Percentiles rank a stretch among this genome's conserved stretches.
These are phyloP conservation scores for Glebionis coronaria DNA, from an alignment of 129 eudicot species.

Conservation along the genomic window DNA sequence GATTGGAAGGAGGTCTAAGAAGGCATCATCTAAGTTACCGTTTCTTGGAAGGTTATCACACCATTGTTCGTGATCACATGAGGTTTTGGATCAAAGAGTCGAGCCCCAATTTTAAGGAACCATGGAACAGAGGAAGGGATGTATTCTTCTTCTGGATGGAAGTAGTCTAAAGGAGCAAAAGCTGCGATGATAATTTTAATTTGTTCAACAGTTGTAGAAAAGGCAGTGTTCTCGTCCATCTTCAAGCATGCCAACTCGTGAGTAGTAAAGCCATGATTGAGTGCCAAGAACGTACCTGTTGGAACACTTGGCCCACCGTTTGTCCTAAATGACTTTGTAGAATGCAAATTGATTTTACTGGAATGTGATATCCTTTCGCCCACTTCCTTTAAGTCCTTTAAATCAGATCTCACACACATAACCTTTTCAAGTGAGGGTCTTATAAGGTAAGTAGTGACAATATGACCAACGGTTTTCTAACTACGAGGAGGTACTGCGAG, in stretches of 20 bases:
- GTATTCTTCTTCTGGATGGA: slow-evolving; percentile 36
- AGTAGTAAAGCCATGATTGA: not conserved
- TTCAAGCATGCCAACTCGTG: slow-evolving; percentile 23
- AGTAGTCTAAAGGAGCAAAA: slow-evolving; percentile 36
- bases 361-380: slow-evolving; percentile 40
- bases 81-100: slow-evolving; percentile 15
- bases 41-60: slow-evolving; percentile 34
- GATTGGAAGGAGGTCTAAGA: slow-evolving; percentile 34
- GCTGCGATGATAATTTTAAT: slow-evolving; percentile 15
- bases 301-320: slow-evolving; percentile 22
- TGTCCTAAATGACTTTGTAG: slow-evolving; percentile 9
- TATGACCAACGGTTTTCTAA: slow-evolving; percentile 40
- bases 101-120: slow-evolving; percentile 37
- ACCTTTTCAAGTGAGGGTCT: slow-evolving; percentile 38
- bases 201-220: slow-evolving; percentile 17
- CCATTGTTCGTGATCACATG: slow-evolving; percentile 16
- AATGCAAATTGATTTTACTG: slow-evolving; percentile 9
- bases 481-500: slow-evolving; percentile 41
- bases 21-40: slow-evolving; percentile 26
- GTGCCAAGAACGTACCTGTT: slow-evolving; percentile 36
- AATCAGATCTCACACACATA: slow-evolving; percentile 36
- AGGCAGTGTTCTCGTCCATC: slow-evolving; percentile 7
- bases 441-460: slow-evolving; percentile 38
- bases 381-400: slow-evolving; percentile 22
- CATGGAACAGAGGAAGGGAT: slow-evolving; percentile 40